A percentile compares a stretch with the other conserved stretches of the same genome.
Conservation (phyloP, 345 rosid genomes). For the Anacardium occidentale region DNA sequence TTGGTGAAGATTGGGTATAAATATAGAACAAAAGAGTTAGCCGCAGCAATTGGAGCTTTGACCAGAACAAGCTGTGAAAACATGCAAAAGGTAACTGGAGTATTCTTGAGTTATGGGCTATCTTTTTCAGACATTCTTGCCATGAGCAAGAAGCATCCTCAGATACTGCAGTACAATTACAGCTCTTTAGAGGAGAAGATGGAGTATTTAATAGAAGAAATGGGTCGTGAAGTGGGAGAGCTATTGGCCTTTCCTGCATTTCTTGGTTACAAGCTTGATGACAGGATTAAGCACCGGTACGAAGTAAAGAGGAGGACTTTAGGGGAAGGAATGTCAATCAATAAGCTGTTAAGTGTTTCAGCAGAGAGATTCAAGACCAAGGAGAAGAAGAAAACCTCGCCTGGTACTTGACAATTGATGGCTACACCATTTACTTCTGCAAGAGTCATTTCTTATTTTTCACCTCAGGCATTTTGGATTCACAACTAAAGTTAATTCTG, state of each 20-base stretch:
- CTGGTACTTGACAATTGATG: slow-evolving; percentile 24
- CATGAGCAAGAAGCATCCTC: slow-evolving; percentile 89
- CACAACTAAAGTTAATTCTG: not conserved
- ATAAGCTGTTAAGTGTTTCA: slow-evolving; percentile 63
- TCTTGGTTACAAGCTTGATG: slow-evolving; percentile 78
- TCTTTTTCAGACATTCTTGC: slow-evolving; percentile 49
- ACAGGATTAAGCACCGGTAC: slow-evolving; percentile 70
- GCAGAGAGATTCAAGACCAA: slow-evolving; percentile 47
- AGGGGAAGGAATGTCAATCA: slow-evolving; percentile 69
- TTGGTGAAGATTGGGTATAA: slow-evolving; percentile 65
- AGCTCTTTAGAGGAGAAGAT: slow-evolving; percentile 60
- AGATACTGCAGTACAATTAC: slow-evolving; percentile 58
- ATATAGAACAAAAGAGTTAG: slow-evolving; percentile 57
- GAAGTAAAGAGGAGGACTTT: slow-evolving; percentile 50
- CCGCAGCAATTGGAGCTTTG: slow-evolving; percentile 66
- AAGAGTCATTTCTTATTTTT: not conserved
- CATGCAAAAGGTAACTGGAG: slow-evolving; percentile 67
- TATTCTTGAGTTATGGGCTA: slow-evolving; percentile 60
- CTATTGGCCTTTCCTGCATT: slow-evolving; percentile 75
- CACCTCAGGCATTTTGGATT: not conserved
- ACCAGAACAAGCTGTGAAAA: slow-evolving; percentile 75
- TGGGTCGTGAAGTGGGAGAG: slow-evolving; percentile 78
- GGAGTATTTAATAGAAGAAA: slow-evolving; percentile 66
- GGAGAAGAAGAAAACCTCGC: slow-evolving; percentile 29
- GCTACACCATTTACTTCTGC: not conserved